These are phyloP conservation scores for Pistacia vera DNA, from an alignment of 345 rosid genomes.

Conservation along the genomic window DNA sequence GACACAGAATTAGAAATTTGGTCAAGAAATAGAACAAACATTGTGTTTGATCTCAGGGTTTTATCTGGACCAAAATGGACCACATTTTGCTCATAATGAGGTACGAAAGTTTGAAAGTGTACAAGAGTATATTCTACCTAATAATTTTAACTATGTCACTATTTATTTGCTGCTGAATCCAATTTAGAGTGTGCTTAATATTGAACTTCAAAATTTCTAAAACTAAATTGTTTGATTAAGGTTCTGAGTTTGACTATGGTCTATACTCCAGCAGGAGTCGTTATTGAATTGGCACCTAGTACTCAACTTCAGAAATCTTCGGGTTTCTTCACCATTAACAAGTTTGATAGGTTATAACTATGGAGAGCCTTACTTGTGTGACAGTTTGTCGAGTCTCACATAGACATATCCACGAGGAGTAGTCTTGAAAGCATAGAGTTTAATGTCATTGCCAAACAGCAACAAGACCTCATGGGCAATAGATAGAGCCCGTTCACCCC, in stretches of 20 bases:
- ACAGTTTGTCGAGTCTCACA: constrained; percentile 76
- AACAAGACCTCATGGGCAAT: constrained; percentile 60
- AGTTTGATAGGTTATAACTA: background rate
- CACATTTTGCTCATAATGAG: background rate
- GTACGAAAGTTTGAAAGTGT: background rate
- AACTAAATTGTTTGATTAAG: background rate
- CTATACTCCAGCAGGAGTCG: background rate
- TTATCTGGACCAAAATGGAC: background rate
- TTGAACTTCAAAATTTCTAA: background rate
- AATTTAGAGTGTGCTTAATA: background rate
- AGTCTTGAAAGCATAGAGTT: constrained; percentile 76
- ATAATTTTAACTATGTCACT: background rate
- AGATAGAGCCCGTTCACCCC: constrained; percentile 75
- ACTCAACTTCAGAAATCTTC: background rate
- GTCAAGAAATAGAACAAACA: background rate
- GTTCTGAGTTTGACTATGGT: background rate
- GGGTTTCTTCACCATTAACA: background rate
- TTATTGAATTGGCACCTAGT: background rate
- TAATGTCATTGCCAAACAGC: constrained; percentile 49
- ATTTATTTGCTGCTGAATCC: background rate
- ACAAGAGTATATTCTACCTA: background rate
- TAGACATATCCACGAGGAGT: constrained; percentile 79
- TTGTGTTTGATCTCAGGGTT: background rate
- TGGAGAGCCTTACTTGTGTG: constrained; percentile 54
- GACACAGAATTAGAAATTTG: background rate